These are phyloP conservation scores for Metroxylon sagu DNA, from an alignment of 176 grass and related monocot species.

Conservation along the genomic window DNA sequence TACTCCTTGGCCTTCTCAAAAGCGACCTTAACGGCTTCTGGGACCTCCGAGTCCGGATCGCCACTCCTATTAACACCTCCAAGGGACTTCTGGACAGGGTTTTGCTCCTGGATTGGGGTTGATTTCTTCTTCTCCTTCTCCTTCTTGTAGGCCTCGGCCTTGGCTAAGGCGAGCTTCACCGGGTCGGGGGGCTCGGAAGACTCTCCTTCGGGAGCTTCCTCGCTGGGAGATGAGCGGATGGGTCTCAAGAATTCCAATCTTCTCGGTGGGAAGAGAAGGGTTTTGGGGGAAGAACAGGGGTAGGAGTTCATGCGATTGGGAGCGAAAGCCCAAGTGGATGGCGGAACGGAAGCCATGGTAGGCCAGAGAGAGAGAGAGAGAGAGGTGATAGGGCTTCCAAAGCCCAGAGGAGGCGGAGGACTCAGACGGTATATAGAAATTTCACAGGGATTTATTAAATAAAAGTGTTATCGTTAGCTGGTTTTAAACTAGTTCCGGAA, in stretches of 20 bases:
- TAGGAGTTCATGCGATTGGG: not conserved
- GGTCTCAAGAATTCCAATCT: conserved; percentile 14
- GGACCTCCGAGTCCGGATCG: not conserved
- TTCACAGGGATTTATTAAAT: no score
- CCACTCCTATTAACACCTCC: not conserved
- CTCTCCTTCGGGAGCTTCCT: no score
- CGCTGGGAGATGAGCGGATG: no score
- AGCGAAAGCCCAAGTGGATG: no score
- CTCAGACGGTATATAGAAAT: no score
- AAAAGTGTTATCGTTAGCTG: no score
- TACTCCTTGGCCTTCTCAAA: conserved; percentile 8
- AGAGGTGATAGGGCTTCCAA: no score
- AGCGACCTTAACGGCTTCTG: not conserved
- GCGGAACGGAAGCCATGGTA: no score
- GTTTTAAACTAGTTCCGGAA: no score
- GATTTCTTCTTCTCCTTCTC: conserved; percentile 20
- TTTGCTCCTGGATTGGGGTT: not conserved
- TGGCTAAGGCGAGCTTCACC: conserved; percentile 38
- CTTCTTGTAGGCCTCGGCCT: conserved; percentile 28
- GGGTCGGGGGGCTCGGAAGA: conserved; percentile 2
- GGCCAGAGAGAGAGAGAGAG: no score
- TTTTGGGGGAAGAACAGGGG: not conserved
- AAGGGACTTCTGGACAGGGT: not conserved
- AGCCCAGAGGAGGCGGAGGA: no score
- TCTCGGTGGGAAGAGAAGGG: not conserved